These are phyloP conservation scores for Pseudogymnoascus sp. DNA, from an alignment of 2,329 filamentous ascomycete genomes.

Conservation along the genomic window DNA sequence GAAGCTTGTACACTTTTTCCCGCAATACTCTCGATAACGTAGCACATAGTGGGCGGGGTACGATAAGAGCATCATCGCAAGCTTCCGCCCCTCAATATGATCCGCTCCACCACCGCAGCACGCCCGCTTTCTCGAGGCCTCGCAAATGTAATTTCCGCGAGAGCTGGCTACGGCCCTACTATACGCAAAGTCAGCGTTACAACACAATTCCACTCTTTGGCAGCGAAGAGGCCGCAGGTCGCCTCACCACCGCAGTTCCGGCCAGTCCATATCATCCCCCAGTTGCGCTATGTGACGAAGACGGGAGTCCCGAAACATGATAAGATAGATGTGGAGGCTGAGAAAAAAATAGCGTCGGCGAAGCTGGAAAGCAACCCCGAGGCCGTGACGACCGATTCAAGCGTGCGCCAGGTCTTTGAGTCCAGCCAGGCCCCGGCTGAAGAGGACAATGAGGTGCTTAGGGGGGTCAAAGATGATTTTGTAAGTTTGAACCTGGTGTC, in stretches of 20 bases:
- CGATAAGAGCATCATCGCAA: constrained; percentile 4
- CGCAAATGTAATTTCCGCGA: constrained; percentile 18
- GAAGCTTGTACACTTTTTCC: not conserved
- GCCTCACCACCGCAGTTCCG: constrained; percentile 9
- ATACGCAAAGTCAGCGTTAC: constrained; percentile 18
- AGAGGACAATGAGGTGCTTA: constrained; percentile 40
- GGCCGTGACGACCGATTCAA: constrained; percentile 51
- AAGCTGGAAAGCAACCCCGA: constrained; percentile 53
- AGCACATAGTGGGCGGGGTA: not conserved
- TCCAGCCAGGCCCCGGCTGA: constrained; percentile 20
- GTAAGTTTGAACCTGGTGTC: constrained; percentile 36
- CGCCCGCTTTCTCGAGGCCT: constrained; percentile 25
- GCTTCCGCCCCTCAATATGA: constrained; percentile 7
- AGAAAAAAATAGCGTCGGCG: constrained; percentile 44
- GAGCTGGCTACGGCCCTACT: constrained; percentile 22
- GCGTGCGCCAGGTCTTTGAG: constrained; percentile 43
- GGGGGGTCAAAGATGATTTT: constrained; percentile 45
- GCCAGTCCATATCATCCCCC: constrained; percentile 35
- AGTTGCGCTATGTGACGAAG: constrained; percentile 38
- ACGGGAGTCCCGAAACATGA: constrained; percentile 23
- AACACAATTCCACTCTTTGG: constrained; percentile 17
- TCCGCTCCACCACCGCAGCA: constrained; percentile 17
- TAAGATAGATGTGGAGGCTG: constrained; percentile 46
- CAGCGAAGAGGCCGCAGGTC: constrained; percentile 20
- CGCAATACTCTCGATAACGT: constrained; percentile 4